A percentile compares a stretch with the other conserved stretches of the same genome.
Evolutionary conservation across 2,329 filamentous ascomycete genomes (phyloP).

Genomic region (Ophiostoma populinum): DNA sequence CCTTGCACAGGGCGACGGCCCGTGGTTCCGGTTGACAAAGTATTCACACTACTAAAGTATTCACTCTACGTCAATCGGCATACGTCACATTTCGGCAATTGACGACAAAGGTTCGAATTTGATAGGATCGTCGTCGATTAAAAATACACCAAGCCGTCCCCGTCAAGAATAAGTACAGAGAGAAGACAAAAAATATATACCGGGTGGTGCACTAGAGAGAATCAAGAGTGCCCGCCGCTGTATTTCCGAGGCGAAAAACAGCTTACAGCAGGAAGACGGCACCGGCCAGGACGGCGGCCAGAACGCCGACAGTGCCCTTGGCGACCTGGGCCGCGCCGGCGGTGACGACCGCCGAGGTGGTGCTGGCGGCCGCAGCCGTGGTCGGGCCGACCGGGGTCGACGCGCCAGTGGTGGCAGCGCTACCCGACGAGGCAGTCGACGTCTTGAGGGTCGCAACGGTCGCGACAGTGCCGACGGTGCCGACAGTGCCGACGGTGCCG

Average conservation of each 20-base stretch:
- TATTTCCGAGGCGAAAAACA: background rate
- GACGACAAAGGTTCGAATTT: too few species aligned
- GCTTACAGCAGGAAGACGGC: conserved; percentile 4
- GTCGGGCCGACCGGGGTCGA: background rate
- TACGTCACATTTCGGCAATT: too few species aligned
- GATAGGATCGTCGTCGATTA: too few species aligned
- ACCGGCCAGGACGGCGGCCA: conserved; percentile 2
- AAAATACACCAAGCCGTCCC: too few species aligned
- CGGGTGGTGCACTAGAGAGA: too few species aligned
- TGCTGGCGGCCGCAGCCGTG: background rate
- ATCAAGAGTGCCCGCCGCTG: background rate
- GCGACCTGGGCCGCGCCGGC: conserved; percentile 3
- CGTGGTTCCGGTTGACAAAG: too few species aligned
- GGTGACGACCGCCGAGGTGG: conserved; percentile 2
- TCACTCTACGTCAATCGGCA: too few species aligned
- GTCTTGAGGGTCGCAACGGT: background rate
- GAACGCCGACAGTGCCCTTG: background rate
- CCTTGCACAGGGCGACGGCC: too few species aligned
- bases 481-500: background rate
- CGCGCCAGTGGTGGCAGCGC: background rate
- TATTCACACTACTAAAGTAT: too few species aligned
- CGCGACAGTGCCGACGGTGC: background rate
- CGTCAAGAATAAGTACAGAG: too few species aligned
- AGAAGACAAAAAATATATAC: too few species aligned
- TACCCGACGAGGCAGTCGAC: too few species aligned